Percentiles rank a stretch among this genome's conserved stretches.
Conservation (phyloP, 805 yeast species). For the Metschnikowia colocasiae region DNA sequence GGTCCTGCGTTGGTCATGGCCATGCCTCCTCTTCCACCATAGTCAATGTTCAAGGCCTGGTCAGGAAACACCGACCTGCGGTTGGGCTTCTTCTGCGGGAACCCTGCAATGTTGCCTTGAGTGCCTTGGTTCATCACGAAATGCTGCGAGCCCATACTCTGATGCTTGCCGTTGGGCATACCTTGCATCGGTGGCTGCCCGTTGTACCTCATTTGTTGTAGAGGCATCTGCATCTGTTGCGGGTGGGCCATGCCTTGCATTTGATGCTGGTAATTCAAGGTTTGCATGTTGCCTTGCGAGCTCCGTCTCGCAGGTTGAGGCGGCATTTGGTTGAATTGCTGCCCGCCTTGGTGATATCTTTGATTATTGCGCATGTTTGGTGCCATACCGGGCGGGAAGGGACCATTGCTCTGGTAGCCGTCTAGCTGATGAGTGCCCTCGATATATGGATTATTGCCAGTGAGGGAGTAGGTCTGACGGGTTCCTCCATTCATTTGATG, state of each 20-base stretch:
- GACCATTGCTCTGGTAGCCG: conserved; percentile 30
- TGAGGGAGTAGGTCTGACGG: conserved; percentile 12
- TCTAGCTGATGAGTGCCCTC: conserved; percentile 32
- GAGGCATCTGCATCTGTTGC: not conserved
- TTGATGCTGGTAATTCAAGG: conserved; percentile 9
- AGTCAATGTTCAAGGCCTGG: conserved; percentile 34
- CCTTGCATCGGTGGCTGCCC: conserved; percentile 1
- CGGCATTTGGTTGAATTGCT: conserved; percentile 1
- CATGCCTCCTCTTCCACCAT: conserved; percentile 49
- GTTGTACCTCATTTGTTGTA: conserved; percentile 14
- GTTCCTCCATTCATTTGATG: not conserved
- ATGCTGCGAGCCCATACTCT: conserved; percentile 9
- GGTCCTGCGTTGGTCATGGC: conserved; percentile 30
- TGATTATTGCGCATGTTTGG: conserved; percentile 24
- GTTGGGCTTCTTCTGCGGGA: conserved; percentile 27
- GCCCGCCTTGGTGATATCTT: conserved; percentile 21
- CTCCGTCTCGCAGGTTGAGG: conserved; percentile 2
- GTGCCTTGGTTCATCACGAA: conserved; percentile 6
- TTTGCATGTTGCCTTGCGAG: conserved; percentile 10
- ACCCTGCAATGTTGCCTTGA: conserved; percentile 10
- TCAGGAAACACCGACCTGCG: conserved; percentile 36
- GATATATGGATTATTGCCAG: conserved; percentile 11
- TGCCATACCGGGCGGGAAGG: conserved; percentile 24
- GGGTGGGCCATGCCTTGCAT: conserved; percentile 3
- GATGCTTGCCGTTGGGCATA: not conserved